Base-by-base conservation (phyloP, 495 filamentous ascomycete genomes). In the Lasiosphaeria miniovina region DNA sequence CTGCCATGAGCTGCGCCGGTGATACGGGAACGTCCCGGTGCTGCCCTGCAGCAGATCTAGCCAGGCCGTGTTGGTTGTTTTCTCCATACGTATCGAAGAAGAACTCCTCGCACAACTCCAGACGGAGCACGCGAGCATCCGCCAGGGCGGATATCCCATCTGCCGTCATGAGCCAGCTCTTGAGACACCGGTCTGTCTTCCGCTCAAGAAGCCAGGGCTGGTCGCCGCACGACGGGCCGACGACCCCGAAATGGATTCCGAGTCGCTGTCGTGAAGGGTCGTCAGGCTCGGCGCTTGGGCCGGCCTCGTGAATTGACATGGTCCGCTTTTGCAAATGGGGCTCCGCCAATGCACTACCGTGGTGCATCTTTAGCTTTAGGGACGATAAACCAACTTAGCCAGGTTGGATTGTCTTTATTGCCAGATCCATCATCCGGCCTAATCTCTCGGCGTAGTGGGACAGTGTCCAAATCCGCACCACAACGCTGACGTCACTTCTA, bases 51-150 rank as follows among this genome's bases (percentile, higher is more conserved):
- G 48, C 15, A 31, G 48, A 50, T 7, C 17, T 8, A 31, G 48
- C 48, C 5, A 5, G 7, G 43, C 8, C 43, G 43, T 46, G 15
- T 31, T 33, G 9, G 17, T 50, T 17, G 48, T 12, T 17, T 50
- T 31, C 48, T 31, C 15, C 15, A 50, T 36, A 52, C 33, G 50
- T 52, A 34, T 52, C 50, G 50, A 52, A 52, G 33, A 52, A 34
- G 34, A 52, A 52, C 33, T 52, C 50, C 14, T 52, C 50, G 34
- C 14, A 36, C 9, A 52, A 34, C 6, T 38, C 33, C 10, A 52
- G 32, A 12, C 38, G 31, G 50, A 52, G 32, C 4, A 10, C 50
- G 8, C 33, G 33, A 4, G 14, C 34, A 34, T 52, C 4, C 7
- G 31, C 34, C 49, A 51, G 34, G 6, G 50, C 32, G 6, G 50